Evolutionary conservation across 495 filamentous ascomycete species (phyloP), one percentile per base, ranked within the genome.

Genomic region (Penicillium crystallinum): DNA sequence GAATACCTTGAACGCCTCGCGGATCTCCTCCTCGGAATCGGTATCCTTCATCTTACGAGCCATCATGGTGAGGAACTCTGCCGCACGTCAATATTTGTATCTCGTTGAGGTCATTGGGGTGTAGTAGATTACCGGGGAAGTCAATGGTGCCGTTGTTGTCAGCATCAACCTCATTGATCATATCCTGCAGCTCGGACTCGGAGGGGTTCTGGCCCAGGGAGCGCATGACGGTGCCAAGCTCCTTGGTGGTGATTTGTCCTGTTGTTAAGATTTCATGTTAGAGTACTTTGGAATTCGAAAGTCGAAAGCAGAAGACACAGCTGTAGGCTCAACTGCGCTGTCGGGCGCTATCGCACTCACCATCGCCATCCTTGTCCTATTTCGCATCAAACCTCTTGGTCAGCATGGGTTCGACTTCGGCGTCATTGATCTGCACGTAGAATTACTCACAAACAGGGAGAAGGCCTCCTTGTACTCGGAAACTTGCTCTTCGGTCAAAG

Each of bases 401-500:
- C 30, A 59, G 53, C 41, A 18, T 42, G 34, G 52, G 36, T 37
- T 35, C 30, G 27, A 15, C 31, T n/a, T 18, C n/a, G 10, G 11
- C 34, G 65, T 55, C 52, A 49, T 56, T 38, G 54, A 58, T 53
- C 41, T 22, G 25, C 15, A 9, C 10, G 17, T 31, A 23, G 10
- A 35, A 33, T 22, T 17, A 91, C 93, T 88, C 82, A 98, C 93
- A 74, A 98, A 98, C 33, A 98, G 87, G 70, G 93, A 98, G 80
- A 98, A 98, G 40, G 93, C 93, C 79, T 98, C 95, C 86, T 97
- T 98, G 77, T 97, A 98, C 79, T 98, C 93, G 69, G 92, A 96
- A 63, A 98, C 92, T 82, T 98, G 93, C 76, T 98, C 93, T 80
- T 97, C 93, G 62, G 93, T 97, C 58, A 98, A 83, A 68, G 89